Evolutionary conservation across 306 rosid species (phyloP).

Genomic region (Cucurbita ficifolia): DNA sequence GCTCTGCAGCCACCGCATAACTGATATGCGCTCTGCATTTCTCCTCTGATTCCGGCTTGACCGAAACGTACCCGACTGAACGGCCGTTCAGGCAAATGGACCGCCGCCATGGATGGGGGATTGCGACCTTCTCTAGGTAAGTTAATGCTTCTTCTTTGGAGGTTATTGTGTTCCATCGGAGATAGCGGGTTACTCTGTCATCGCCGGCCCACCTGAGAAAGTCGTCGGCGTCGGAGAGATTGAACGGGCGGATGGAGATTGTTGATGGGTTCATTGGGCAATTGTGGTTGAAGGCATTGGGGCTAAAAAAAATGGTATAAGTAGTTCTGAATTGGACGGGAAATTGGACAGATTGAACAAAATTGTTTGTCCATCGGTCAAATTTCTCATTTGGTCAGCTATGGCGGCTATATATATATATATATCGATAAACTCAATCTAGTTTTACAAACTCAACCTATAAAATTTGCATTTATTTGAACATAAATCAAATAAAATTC

Average conservation of each 20-base stretch:
- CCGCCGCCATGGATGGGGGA: conserved; percentile 40
- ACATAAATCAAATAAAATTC: no score
- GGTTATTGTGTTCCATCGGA: conserved; percentile 20
- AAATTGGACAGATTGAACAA: no score
- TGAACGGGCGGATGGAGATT: conserved; percentile 19
- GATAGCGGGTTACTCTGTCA: conserved; percentile 21
- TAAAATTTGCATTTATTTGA: no score
- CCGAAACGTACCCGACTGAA: conserved; percentile 17
- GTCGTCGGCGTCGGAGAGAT: conserved; percentile 21
- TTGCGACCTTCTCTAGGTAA: conserved; percentile 22
- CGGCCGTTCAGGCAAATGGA: conserved; percentile 23
- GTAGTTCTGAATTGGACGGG: no score
- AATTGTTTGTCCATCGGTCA: no score
- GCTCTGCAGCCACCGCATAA: conserved; percentile 23
- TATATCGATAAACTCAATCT: no score
- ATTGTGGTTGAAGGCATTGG: not conserved
- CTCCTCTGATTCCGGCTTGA: conserved; percentile 17
- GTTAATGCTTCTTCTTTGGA: conserved; percentile 26
- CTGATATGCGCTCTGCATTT: conserved; percentile 27
- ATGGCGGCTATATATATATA: no score
- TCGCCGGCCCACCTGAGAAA: conserved; percentile 20
- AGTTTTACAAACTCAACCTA: no score
- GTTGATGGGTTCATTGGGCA: conserved; percentile 2
- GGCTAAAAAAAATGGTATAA: not conserved
- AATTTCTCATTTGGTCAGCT: not conserved